Evolutionary conservation across 805 yeast species (phyloP), one percentile per base, ranked within the genome.

Genomic region (Kluyveromyces lactis): DNA sequence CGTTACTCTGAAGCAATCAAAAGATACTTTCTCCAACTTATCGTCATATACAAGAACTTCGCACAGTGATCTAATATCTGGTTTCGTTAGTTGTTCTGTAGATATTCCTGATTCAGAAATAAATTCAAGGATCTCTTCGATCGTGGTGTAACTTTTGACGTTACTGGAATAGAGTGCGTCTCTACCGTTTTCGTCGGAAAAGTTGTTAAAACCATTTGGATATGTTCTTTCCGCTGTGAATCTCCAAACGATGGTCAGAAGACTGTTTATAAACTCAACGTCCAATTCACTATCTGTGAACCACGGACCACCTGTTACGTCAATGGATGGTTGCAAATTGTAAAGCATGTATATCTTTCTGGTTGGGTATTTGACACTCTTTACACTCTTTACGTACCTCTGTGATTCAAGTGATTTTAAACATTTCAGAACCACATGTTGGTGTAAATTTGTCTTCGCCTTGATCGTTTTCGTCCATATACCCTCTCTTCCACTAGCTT

Each of bases 301-400:
- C 98, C 98, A 92, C 3, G 97, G 97, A 4, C 98, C 98, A 47
- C 98, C 98, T 0, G 97, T 92, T 28, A 92, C 92, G 49, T 90
- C 97, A 24, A 86, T 80, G 3, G 95, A 82, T 4, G 98, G 98
- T 57, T 87, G 95, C 48, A 92, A 67, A 55, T 86, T 80, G 58
- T 89, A 90, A 39, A 92, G 70, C 97, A 92, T 92, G 62, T 90
- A 94, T 26, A 92, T 90, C 55, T 92, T 92, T 48, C 98, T 73
- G 1, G 97, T 90, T 11, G 97, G 97, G 60, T 75, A 79, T 55
- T 85, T 90, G 24, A 92, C 97, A 18, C 86, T 77, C 57, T 92
- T 90, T 56, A 92, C 86, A 44, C 84, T 73, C 59, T 92, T 92
- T 60, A 94, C 87, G 60, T 76, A 81, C 32, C 92, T 69, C 55